These are phyloP conservation scores for Colletotrichum sidae DNA, from an alignment of 2,329 filamentous ascomycete species.

Conservation along the genomic window DNA sequence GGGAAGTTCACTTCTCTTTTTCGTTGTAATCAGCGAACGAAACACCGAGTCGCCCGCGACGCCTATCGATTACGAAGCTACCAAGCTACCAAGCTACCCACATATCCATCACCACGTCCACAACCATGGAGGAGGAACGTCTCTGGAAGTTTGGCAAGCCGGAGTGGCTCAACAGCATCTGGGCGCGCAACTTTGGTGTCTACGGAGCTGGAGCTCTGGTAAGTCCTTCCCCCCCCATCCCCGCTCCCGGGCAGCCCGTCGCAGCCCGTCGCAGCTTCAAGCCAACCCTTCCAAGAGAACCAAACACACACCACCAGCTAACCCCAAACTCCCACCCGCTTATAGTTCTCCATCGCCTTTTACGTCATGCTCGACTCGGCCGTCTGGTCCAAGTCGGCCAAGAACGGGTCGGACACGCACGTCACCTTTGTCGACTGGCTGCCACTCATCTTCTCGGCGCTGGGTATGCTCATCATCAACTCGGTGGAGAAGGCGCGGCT, in stretches of 20 bases:
- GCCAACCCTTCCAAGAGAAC: neutral
- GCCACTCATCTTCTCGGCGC: constrained; percentile 73
- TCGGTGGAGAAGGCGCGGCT: constrained; percentile 75
- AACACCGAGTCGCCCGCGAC: constrained; percentile 26
- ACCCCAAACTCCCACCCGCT: constrained; percentile 25
- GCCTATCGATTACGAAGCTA: constrained; percentile 15
- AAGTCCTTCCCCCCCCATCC: constrained; percentile 46
- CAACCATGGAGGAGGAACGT: constrained; percentile 70
- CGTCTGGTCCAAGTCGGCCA: constrained; percentile 72
- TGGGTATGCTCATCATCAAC: constrained; percentile 80
- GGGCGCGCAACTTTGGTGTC: constrained; percentile 72
- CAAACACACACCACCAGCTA: neutral
- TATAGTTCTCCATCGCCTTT: constrained; percentile 75
- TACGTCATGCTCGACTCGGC: constrained; percentile 76
- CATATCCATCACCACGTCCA: constrained; percentile 10
- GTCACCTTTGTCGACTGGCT: constrained; percentile 78
- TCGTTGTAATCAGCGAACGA: neutral
- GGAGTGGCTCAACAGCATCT: constrained; percentile 74
- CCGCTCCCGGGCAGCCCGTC: neutral
- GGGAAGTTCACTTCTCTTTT: neutral
- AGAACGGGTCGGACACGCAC: constrained; percentile 71
- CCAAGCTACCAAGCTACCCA: constrained; percentile 6
- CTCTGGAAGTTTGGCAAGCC: constrained; percentile 76
- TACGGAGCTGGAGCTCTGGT: constrained; percentile 73
- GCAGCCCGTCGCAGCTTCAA: constrained; percentile 2